These are phyloP conservation scores for Fusarium odoratissimum DNA, from an alignment of 2,329 filamentous ascomycete genomes.

Conservation along the genomic window DNA sequence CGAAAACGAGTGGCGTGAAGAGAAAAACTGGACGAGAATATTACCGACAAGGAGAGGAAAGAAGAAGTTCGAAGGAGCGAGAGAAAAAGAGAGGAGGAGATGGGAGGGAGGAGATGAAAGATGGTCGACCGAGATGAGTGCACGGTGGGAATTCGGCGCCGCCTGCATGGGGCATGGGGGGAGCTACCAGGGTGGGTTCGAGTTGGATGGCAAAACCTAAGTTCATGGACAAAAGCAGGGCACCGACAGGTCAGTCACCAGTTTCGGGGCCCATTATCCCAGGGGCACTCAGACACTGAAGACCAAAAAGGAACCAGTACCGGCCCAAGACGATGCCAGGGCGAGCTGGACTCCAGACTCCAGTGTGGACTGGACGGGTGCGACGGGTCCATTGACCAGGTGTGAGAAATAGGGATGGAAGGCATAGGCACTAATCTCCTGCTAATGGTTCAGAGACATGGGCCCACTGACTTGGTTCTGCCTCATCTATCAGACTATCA, in stretches of 20 bases:
- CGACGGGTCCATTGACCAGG: slow-evolving; percentile 13
- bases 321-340: slow-evolving; percentile 20
- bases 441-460: slow-evolving; percentile 35
- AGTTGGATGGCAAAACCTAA: slow-evolving; percentile 24
- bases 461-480: slow-evolving; percentile 12
- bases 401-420: slow-evolving; percentile 22
- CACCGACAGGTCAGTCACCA: slow-evolving; percentile 34
- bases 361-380: slow-evolving; percentile 18
- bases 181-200: slow-evolving; percentile 22
- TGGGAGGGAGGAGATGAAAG: slow-evolving; percentile 41
- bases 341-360: slow-evolving; percentile 19
- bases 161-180: slow-evolving; percentile 28
- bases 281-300: slow-evolving; percentile 37
- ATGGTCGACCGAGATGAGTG: slow-evolving; percentile 45
- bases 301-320: slow-evolving; percentile 32
- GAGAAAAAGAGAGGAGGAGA: slow-evolving; percentile 42
- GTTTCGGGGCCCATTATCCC: slow-evolving; percentile 24
- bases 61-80: slow-evolving; percentile 41
- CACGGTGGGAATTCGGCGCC: slow-evolving; percentile 41
- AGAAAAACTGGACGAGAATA: slow-evolving; percentile 47
- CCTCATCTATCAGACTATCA: neutral
- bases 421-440: slow-evolving; percentile 33
- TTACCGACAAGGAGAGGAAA: slow-evolving; percentile 45
- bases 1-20: slow-evolving; percentile 55
- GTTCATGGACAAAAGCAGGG: slow-evolving; percentile 26